Evolutionary conservation across 2,329 filamentous ascomycete genomes (phyloP), one percentile per base, ranked within the genome.

Genomic region (Cordyceps fumosorosea): DNA sequence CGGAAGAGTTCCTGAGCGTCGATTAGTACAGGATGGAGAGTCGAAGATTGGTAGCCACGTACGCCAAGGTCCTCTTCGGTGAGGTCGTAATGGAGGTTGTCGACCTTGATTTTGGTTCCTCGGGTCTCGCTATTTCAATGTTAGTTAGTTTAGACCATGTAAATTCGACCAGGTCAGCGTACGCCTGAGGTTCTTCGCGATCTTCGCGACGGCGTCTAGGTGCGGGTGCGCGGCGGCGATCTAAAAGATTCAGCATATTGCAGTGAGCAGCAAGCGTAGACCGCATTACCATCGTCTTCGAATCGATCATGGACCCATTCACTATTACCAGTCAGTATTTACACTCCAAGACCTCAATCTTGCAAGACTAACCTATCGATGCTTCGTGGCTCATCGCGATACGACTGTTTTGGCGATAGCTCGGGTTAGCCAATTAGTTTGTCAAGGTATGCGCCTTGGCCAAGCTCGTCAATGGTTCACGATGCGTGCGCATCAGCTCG

Each of bases 271-370:
- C 44, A 55, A n/a, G 34, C 52, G 59, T 20, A 20, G 62, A 63
- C 60, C 72, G 70, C 42, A 44, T 24, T 78, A 83, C 87, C 82
- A 73, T 88, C 84, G 70, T 91, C 90, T 74, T 95, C 90, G 73
- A 86, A 96, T 73, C 87, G 90, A 78, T 96, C 91, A 74, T 97
- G 93, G 68, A 96, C 91, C 93, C 93, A 97, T 80, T 96, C 92
- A 72, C 91, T 91, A 26, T 50, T 61, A 32, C 51, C 60, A 60
- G 54, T 24, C 56, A 20, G 50, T 40, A 55, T 2, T 20, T n/a
- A 10, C 8, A 18, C 5, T 34, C 16, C 8, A 44, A 11, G 4
- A 47, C 2, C n/a, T 47, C 44, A 3, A 47, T 20, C 12, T 2
- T 16, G 7, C 24, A 51, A 11, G 37, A 22, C 84, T 65, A 75